These are phyloP conservation scores for Pulveroboletus sp. DNA, from an alignment of 768 basidiomycete species.

Conservation along the genomic window DNA sequence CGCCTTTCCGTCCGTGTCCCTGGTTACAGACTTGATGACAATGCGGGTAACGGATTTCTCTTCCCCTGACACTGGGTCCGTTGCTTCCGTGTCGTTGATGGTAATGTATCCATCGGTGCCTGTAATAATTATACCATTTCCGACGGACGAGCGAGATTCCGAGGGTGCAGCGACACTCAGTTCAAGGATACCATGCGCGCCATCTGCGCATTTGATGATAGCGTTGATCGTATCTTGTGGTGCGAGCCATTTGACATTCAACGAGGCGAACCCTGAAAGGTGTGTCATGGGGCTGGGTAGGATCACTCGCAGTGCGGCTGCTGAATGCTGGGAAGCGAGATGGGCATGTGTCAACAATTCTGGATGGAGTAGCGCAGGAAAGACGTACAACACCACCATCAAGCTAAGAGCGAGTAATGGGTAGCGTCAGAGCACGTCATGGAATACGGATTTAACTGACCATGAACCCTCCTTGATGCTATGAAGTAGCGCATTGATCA, in stretches of 20 bases:
- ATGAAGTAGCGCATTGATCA: not conserved
- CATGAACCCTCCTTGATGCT: slow-evolving; percentile 84
- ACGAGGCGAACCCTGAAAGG: slow-evolving; percentile 62
- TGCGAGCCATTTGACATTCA: slow-evolving; percentile 67
- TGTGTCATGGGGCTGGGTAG: slow-evolving; percentile 51
- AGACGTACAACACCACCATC: slow-evolving; percentile 73
- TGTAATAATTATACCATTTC: slow-evolving; percentile 44
- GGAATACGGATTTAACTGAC: slow-evolving; percentile 40
- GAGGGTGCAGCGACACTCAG: slow-evolving; percentile 63
- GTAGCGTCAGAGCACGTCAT: not conserved
- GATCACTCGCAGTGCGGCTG: slow-evolving; percentile 59
- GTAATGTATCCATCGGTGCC: slow-evolving; percentile 64
- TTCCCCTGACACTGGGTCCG: slow-evolving; percentile 22
- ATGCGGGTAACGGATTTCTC: slow-evolving; percentile 34
- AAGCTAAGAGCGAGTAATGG: slow-evolving; percentile 41
- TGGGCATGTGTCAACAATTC: not conserved
- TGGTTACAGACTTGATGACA: slow-evolving; percentile 34
- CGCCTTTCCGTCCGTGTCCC: slow-evolving; percentile 16
- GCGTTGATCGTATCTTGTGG: slow-evolving; percentile 80
- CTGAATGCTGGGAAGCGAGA: slow-evolving; percentile 51
- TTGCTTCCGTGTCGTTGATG: slow-evolving; percentile 33
- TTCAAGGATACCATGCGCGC: slow-evolving; percentile 58
- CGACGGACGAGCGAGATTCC: slow-evolving; percentile 32
- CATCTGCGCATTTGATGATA: slow-evolving; percentile 44
- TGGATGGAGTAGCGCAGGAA: not conserved